Percentiles rank a stretch among this genome's conserved stretches.
phyloP scores from a whole-genome alignment of 768 basidiomycete species.

The Boletus pseudo-olivaceus region DNA sequence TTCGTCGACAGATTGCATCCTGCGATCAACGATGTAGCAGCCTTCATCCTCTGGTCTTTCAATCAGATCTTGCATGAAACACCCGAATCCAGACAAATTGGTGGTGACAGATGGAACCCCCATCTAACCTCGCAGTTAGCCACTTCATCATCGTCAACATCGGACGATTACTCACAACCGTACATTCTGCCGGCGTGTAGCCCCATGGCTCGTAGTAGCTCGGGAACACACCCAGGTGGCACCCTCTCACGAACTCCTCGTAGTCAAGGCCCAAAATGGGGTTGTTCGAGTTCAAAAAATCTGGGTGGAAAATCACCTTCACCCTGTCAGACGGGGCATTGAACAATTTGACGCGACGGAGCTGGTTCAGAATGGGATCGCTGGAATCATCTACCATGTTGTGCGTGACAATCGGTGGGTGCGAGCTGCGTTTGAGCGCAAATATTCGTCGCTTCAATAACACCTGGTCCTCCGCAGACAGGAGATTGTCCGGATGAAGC shows the following conservation, averaged over 20 bases:
- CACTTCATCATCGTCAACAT: not conserved
- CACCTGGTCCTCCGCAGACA: slow-evolving; percentile 91
- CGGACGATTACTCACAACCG: slow-evolving; percentile 64
- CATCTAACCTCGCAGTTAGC: slow-evolving; percentile 55
- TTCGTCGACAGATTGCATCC: slow-evolving; percentile 86
- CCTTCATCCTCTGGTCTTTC: slow-evolving; percentile 93
- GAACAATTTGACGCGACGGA: slow-evolving; percentile 91
- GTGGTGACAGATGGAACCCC: slow-evolving; percentile 97
- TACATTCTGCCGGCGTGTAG: slow-evolving; percentile 97
- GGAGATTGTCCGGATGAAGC: slow-evolving; percentile 69
- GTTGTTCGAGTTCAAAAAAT: slow-evolving; percentile 97
- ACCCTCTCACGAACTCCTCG: slow-evolving; percentile 98
- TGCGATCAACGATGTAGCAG: slow-evolving; percentile 94
- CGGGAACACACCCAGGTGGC: slow-evolving; percentile 97
- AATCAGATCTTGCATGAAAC: slow-evolving; percentile 98
- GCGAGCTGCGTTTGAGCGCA: slow-evolving; percentile 88
- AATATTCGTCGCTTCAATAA: slow-evolving; percentile 94
- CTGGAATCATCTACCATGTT: slow-evolving; percentile 94
- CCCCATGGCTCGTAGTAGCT: slow-evolving; percentile 97
- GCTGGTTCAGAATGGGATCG: slow-evolving; percentile 94
- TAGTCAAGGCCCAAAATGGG: slow-evolving; percentile 97
- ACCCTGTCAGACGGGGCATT: slow-evolving; percentile 86
- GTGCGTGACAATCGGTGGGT: slow-evolving; percentile 97
- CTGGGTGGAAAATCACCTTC: slow-evolving; percentile 97
- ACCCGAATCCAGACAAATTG: slow-evolving; percentile 96